These are phyloP conservation scores for Candida methanosorbosa DNA, from an alignment of 805 yeast genomes.

Conservation along the genomic window DNA sequence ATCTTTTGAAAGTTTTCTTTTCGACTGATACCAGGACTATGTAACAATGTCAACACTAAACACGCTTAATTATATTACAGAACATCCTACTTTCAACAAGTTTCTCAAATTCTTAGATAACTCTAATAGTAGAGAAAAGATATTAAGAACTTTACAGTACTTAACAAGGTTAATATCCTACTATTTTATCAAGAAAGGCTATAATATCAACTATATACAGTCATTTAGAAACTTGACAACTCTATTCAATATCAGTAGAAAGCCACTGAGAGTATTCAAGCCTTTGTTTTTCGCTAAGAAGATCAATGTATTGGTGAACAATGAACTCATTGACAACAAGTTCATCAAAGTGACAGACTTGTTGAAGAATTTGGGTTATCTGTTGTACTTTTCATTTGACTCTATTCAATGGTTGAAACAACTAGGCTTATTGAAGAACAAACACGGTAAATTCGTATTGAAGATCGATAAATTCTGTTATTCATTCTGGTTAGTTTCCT, in stretches of 20 bases:
- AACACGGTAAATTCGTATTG: constrained; percentile 21
- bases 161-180: constrained; percentile 64
- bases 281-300: constrained; percentile 65
- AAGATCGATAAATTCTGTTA: constrained; percentile 50
- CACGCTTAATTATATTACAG: constrained; percentile 44
- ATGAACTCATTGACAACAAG: constrained; percentile 59
- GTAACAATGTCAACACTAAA: constrained; percentile 35
- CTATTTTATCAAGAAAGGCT: constrained; percentile 50
- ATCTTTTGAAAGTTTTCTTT: too few species aligned
- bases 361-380: constrained; percentile 50
- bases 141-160: constrained; percentile 73
- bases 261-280: constrained; percentile 76
- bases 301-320: constrained; percentile 59
- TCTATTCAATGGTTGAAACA: constrained; percentile 53
- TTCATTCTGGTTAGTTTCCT: constrained; percentile 71
- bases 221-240: constrained; percentile 48
- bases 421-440: constrained; percentile 42
- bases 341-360: constrained; percentile 42
- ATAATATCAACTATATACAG: constrained; percentile 34
- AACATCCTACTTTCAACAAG: constrained; percentile 65
- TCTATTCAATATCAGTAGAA: constrained; percentile 65
- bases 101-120: constrained; percentile 56
- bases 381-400: constrained; percentile 56
- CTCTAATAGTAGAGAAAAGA: constrained; percentile 69
- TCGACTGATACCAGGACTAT: too few species aligned